Evolutionary conservation across 768 basidiomycete genomes (phyloP).

Genomic region (Trametes elegans): DNA sequence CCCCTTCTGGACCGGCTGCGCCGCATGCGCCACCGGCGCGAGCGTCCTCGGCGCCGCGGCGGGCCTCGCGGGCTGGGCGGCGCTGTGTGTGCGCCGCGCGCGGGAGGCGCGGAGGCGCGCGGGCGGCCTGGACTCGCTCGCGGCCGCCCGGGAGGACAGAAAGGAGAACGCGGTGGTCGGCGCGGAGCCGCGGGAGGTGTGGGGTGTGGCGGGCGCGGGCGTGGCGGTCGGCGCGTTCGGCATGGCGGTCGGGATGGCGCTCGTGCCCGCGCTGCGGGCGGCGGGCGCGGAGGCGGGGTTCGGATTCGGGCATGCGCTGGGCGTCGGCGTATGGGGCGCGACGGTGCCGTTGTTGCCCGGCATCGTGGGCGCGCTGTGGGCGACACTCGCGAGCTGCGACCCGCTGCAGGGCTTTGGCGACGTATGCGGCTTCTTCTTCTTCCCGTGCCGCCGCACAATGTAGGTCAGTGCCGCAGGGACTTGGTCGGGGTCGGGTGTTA

Average conservation of each 20-base stretch:
- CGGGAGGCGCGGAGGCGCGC: neutral
- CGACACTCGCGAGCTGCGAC: neutral
- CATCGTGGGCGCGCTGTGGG: neutral
- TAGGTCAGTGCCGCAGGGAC: no score
- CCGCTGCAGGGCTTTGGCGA: neutral
- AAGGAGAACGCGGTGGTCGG: neutral
- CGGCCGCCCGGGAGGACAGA: neutral
- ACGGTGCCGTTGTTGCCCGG: neutral
- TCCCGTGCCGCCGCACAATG: no score
- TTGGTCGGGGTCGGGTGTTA: no score
- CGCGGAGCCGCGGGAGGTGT: neutral
- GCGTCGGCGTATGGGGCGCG: conserved; percentile 4
- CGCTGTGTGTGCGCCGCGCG: neutral
- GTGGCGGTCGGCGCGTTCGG: neutral
- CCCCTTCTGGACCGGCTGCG: neutral
- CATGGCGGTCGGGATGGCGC: conserved; percentile 2
- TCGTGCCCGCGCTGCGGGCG: neutral
- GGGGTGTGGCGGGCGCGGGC: neutral
- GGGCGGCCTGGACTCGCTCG: neutral
- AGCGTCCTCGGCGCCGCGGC: neutral
- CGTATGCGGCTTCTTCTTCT: neutral
- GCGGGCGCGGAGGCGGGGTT: conserved; percentile 1
- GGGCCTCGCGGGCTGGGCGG: neutral
- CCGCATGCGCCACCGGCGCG: neutral
- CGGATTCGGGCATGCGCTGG: neutral